Evolutionary conservation across 768 basidiomycete genomes (phyloP).

Genomic region (Trametes villosa): DNA sequence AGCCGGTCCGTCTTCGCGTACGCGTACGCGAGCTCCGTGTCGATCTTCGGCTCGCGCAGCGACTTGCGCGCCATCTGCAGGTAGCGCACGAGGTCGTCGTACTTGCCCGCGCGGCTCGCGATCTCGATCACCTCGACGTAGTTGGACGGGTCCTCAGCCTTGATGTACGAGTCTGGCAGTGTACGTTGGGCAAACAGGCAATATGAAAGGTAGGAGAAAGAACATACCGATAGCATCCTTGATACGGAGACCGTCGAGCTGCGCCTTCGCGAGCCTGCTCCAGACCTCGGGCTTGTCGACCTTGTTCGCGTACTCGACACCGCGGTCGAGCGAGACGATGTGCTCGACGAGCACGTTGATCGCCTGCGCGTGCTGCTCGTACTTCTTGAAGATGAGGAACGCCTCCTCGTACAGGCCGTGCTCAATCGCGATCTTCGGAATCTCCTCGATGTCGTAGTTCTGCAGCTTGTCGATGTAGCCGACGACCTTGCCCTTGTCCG

Average conservation of each 20-base stretch:
- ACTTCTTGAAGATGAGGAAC: conserved; percentile 96
- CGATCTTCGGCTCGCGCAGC: conserved; percentile 95
- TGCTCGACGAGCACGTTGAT: conserved; percentile 99
- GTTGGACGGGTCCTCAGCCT: conserved; percentile 93
- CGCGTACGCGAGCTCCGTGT: conserved; percentile 96
- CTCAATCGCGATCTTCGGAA: conserved; percentile 95
- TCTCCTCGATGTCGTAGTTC: conserved; percentile 93
- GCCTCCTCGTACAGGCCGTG: conserved; percentile 96
- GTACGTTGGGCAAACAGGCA: not conserved
- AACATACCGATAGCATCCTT: conserved; percentile 92
- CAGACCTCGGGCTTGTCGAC: conserved; percentile 96
- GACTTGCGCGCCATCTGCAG: conserved; percentile 99
- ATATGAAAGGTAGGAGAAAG: not conserved
- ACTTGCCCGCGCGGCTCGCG: conserved; percentile 88
- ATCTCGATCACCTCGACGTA: conserved; percentile 96
- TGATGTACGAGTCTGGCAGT: conserved; percentile 86
- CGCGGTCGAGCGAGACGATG: conserved; percentile 96
- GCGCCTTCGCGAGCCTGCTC: conserved; percentile 98
- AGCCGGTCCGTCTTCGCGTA: conserved; percentile 97
- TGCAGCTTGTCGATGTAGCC: conserved; percentile 97
- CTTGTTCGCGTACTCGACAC: conserved; percentile 93
- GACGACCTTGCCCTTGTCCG: conserved; percentile 98
- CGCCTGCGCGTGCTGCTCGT: conserved; percentile 92
- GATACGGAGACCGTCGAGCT: conserved; percentile 96
- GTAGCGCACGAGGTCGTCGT: conserved; percentile 93